phyloP scores from a whole-genome alignment of 2,329 filamentous ascomycete species.

The Xylaria hypoxylon region DNA sequence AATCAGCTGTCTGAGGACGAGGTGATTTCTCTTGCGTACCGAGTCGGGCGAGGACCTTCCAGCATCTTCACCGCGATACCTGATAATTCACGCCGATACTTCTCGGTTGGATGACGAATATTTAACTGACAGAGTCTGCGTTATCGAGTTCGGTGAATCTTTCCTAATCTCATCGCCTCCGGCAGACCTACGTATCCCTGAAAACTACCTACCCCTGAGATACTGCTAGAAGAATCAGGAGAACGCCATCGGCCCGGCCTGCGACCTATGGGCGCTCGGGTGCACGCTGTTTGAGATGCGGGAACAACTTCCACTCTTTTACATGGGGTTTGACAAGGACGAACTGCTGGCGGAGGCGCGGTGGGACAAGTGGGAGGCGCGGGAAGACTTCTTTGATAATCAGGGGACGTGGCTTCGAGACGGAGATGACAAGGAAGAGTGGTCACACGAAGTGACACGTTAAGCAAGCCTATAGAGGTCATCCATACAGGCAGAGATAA shows the following conservation, averaged over 20 bases:
- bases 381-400: neutral
- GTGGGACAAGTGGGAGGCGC: neutral
- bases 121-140: neutral
- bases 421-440: neutral
- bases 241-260: no score
- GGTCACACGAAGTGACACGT: neutral
- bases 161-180: neutral
- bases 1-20: no score
- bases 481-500: neutral
- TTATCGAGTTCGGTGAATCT: conserved; percentile 1
- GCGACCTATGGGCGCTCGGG: no score
- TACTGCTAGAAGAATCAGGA: neutral
- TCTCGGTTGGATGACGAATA: neutral
- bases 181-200: neutral
- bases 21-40: no score
- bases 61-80: no score
- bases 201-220: neutral
- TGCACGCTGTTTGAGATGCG: neutral
- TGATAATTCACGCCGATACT: no score
- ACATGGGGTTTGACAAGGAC: neutral
- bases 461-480: neutral
- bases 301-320: no score
- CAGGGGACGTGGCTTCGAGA: neutral
- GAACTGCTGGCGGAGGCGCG: neutral
- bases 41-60: no score